These are phyloP conservation scores for Tetrapisispora fleetii DNA, from an alignment of 805 yeast species.

Conservation along the genomic window DNA sequence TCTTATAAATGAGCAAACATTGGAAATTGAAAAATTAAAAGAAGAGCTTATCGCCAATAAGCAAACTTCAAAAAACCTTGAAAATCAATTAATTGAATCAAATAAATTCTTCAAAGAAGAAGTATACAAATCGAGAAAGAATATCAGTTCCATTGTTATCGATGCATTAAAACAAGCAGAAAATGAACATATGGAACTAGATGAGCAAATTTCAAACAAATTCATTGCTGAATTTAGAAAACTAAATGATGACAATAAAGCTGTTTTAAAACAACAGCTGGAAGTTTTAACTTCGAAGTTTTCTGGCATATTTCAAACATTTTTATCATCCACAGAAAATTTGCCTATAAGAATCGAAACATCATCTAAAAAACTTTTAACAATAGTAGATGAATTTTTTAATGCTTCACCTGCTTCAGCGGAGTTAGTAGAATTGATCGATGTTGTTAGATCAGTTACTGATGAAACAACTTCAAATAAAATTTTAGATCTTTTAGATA, in stretches of 20 bases:
- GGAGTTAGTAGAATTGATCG: not conserved
- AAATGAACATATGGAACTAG: constrained; percentile 3
- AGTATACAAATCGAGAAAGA: constrained; percentile 7
- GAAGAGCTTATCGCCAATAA: constrained; percentile 7
- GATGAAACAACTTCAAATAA: not conserved
- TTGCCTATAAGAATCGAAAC: not conserved
- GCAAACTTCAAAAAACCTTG: constrained; percentile 2
- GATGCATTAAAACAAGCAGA: constrained; percentile 6
- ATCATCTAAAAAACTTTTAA: not conserved
- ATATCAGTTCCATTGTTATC: constrained; percentile 4
- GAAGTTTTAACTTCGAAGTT: not conserved
- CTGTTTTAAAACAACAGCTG: not conserved
- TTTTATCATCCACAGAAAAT: not conserved
- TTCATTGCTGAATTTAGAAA: not conserved
- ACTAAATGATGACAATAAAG: not conserved
- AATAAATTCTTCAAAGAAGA: constrained; percentile 8
- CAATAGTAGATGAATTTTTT: not conserved
- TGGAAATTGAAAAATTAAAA: constrained; percentile 5
- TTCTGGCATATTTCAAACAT: not conserved
- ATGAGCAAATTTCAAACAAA: not conserved
- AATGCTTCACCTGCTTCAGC: not conserved
- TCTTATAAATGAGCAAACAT: not conserved
- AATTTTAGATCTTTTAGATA: not conserved
- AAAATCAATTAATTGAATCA: constrained; percentile 6
- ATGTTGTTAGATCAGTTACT: not conserved